phyloP scores from a whole-genome alignment of 1,139 yeast species.

The Candida glucosophila region DNA sequence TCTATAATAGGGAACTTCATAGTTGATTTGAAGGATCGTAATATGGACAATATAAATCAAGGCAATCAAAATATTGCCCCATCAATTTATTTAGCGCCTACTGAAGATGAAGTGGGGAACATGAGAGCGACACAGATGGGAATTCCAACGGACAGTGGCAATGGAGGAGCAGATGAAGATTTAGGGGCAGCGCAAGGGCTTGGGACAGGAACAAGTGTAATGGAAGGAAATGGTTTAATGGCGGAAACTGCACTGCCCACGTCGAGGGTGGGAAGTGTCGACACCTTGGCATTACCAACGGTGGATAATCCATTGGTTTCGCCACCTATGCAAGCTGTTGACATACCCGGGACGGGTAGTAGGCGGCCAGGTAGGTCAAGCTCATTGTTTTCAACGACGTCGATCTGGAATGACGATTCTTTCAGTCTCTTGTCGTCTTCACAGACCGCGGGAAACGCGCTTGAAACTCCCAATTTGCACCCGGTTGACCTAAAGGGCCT shows the following conservation, averaged over 20 bases:
- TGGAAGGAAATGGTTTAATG: constrained; percentile 2
- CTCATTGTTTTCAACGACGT: constrained; percentile 34
- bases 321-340: constrained; percentile 11
- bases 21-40: too few relatives aligned
- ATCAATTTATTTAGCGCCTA: too few relatives aligned
- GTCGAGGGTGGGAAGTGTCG: constrained; percentile 9
- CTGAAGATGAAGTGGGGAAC: too few relatives aligned
- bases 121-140: too few relatives aligned
- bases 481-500: too few relatives aligned
- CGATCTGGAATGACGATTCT: constrained; percentile 41
- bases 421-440: constrained; percentile 11
- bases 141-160: too few relatives aligned
- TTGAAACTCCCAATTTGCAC: constrained; percentile 10
- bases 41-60: too few relatives aligned
- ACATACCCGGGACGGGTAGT: constrained; percentile 10
- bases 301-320: constrained; percentile 17
- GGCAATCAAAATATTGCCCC: too few relatives aligned
- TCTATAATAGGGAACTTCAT: too few relatives aligned
- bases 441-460: constrained; percentile 7
- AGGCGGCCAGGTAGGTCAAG: constrained; percentile 39
- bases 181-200: too few relatives aligned
- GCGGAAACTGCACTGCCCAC: constrained; percentile 12
- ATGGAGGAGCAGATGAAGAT: too few relatives aligned
- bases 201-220: constrained; percentile 2
- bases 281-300: constrained; percentile 10